A percentile compares a stretch with the other conserved stretches of the same genome.
Conservation (phyloP, 176 grass and related monocot species). For the Oryza coarctata region DNA sequence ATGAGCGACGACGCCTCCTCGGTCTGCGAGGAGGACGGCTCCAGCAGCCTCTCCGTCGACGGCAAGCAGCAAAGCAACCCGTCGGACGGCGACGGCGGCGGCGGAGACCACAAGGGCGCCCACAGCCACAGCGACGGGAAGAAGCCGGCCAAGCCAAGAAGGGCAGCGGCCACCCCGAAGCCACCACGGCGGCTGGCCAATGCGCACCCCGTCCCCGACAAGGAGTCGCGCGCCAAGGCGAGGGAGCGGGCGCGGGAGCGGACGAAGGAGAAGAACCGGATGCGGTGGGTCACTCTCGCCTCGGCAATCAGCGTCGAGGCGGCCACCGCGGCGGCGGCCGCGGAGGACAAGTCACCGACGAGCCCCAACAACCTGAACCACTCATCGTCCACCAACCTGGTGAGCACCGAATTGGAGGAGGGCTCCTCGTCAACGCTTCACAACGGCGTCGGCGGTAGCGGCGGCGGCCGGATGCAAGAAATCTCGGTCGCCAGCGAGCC, state of each 20-base stretch:
- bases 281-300: slow-evolving; percentile 54
- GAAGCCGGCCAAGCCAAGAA: slow-evolving; percentile 45
- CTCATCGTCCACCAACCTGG: slow-evolving; percentile 37
- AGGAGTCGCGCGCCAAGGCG: slow-evolving; percentile 72
- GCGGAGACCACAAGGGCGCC: background rate
- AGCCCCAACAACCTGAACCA: slow-evolving; percentile 31
- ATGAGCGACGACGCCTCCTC: slow-evolving; percentile 50
- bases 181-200: slow-evolving; percentile 34
- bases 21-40: slow-evolving; percentile 59
- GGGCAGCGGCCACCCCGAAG: slow-evolving; percentile 35
- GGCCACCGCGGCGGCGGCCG: slow-evolving; percentile 14
- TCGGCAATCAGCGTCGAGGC: slow-evolving; percentile 55
- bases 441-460: background rate
- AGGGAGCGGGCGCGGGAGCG: slow-evolving; percentile 87
- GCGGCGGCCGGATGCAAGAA: slow-evolving; percentile 38
- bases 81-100: background rate
- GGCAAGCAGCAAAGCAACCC: slow-evolving; percentile 40
- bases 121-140: slow-evolving; percentile 38
- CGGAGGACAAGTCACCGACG: background rate
- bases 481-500: slow-evolving; percentile 36
- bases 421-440: slow-evolving; percentile 43
- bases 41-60: slow-evolving; percentile 61
- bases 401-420: slow-evolving; percentile 53
- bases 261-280: slow-evolving; percentile 79
- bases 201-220: slow-evolving; percentile 51